These are phyloP conservation scores for Scutellaria baicalensis DNA, from an alignment of 257 asterid species.

Conservation along the genomic window DNA sequence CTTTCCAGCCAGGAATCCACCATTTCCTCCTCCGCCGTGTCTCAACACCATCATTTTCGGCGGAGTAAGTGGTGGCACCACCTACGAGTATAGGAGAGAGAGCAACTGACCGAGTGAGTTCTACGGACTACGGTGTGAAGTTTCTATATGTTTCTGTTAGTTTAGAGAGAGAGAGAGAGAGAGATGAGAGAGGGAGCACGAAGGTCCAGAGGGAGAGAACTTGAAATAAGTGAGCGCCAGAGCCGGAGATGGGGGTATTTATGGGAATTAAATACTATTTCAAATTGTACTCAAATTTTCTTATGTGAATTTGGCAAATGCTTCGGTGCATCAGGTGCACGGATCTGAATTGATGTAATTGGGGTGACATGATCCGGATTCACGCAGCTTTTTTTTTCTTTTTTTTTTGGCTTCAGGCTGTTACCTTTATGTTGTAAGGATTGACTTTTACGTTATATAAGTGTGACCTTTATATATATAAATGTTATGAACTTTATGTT, in stretches of 20 bases:
- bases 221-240: constrained; percentile 27
- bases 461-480: too few relatives aligned
- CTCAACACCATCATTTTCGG: constrained; percentile 26
- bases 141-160: background rate
- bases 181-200: constrained; percentile 6
- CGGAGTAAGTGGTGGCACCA: constrained; percentile 10
- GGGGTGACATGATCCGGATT: too few relatives aligned
- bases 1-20: constrained; percentile 45
- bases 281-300: background rate
- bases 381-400: too few relatives aligned
- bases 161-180: background rate
- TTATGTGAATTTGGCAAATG: too few relatives aligned
- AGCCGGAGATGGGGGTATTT: background rate
- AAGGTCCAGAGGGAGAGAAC: background rate
- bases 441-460: too few relatives aligned
- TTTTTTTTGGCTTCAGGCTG: too few relatives aligned
- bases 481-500: too few relatives aligned
- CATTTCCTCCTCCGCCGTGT: constrained; percentile 38
- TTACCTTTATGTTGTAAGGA: too few relatives aligned
- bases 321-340: too few relatives aligned
- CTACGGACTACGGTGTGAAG: background rate
- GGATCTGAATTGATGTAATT: too few relatives aligned
- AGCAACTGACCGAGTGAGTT: constrained; percentile 10
- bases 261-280: constrained; percentile 2
- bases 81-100: background rate